Percentiles rank a stretch among this genome's conserved stretches.
Evolutionary conservation across 352 stramenopile genomes (phyloP).

Genomic region (Hyaloperonospora arabidopsidis): DNA sequence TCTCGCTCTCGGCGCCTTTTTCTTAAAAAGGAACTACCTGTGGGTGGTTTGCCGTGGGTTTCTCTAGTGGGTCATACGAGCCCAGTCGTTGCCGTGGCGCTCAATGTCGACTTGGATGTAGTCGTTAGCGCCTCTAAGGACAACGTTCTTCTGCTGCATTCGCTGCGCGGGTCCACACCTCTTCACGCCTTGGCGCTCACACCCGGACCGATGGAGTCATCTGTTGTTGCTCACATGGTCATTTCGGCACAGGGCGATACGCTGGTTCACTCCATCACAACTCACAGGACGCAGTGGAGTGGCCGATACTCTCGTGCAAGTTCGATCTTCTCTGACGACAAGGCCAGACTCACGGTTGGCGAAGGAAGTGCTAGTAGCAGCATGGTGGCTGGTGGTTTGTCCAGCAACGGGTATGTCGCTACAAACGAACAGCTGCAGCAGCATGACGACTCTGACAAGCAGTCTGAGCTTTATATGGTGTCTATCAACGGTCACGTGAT

Average conservation of each 20-base stretch:
- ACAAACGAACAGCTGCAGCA: constrained; percentile 19
- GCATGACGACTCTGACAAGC: constrained; percentile 28
- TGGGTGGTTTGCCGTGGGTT: constrained; percentile 74
- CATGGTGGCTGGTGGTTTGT: constrained; percentile 32
- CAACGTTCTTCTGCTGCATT: constrained; percentile 71
- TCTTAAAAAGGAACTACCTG: constrained; percentile 75
- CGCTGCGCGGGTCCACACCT: constrained; percentile 58
- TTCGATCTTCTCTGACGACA: constrained; percentile 41
- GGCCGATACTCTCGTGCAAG: constrained; percentile 31
- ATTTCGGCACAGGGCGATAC: constrained; percentile 69
- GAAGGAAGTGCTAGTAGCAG: constrained; percentile 27
- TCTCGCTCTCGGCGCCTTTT: constrained; percentile 78
- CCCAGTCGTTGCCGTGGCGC: constrained; percentile 65
- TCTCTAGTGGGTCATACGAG: constrained; percentile 68
- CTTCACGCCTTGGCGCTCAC: constrained; percentile 67
- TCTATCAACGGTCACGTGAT: constrained; percentile 80
- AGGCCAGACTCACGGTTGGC: constrained; percentile 30
- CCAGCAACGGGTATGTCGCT: constrained; percentile 29
- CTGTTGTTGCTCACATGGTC: constrained; percentile 55
- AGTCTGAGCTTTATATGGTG: constrained; percentile 71
- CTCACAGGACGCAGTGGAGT: constrained; percentile 25
- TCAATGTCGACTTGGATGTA: constrained; percentile 79
- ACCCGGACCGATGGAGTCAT: constrained; percentile 34
- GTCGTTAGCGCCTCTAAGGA: constrained; percentile 74
- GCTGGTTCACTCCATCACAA: constrained; percentile 62